These are phyloP conservation scores for Platanthera zijinensis DNA, from an alignment of 106 monocot species.

Conservation along the genomic window DNA sequence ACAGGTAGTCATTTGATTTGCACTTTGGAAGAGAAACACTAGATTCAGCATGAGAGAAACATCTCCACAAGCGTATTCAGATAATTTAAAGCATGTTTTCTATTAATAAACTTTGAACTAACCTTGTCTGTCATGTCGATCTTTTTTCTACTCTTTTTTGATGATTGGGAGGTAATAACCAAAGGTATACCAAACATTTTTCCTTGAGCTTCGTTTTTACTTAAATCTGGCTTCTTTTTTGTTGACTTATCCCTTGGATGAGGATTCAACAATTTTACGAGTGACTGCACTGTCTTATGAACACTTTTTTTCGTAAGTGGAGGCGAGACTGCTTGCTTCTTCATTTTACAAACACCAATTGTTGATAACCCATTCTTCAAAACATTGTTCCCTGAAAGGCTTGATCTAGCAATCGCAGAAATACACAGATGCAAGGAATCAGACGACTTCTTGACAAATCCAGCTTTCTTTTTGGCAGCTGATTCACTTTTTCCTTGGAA, in stretches of 20 bases:
- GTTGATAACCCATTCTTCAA: constrained; percentile 10
- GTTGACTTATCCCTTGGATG: constrained; percentile 18
- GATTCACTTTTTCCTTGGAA: constrained; percentile 19
- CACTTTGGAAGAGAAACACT: constrained; percentile 21
- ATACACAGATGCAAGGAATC: constrained; percentile 24
- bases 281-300: constrained; percentile 18
- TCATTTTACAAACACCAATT: constrained; percentile 6
- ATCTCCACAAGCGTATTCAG: constrained; percentile 23
- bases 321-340: constrained; percentile 19
- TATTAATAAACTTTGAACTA: constrained; percentile 32
- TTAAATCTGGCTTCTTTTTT: constrained; percentile 18
- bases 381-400: constrained; percentile 15
- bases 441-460: constrained; percentile 19
- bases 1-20: constrained; percentile 18
- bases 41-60: constrained; percentile 26
- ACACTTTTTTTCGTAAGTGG: constrained; percentile 20
- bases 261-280: constrained; percentile 19
- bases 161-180: constrained; percentile 22
- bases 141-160: constrained; percentile 38
- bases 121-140: constrained; percentile 25
- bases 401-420: constrained; percentile 30
- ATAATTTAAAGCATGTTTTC: constrained; percentile 20
- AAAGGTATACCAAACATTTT: constrained; percentile 19
- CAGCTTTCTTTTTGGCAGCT: constrained; percentile 37
- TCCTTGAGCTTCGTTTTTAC: constrained; percentile 14